A percentile compares a stretch with the other conserved stretches of the same genome.
phyloP scores from a whole-genome alignment of 805 yeast species.

The Yarrowia osloensis region DNA sequence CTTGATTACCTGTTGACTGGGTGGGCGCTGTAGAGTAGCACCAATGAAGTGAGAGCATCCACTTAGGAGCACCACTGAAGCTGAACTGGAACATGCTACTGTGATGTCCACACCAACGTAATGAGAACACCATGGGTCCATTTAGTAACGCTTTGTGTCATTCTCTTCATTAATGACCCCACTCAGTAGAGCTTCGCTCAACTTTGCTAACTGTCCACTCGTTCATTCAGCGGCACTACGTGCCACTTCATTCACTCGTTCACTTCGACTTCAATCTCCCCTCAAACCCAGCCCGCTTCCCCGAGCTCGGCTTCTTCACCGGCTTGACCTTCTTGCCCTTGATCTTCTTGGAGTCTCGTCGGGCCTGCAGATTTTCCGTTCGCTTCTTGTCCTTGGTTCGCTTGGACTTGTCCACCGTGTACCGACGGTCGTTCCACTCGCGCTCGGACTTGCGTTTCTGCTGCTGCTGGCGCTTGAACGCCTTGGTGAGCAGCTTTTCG shows the following conservation, averaged over 20 bases:
- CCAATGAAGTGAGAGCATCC: too few species aligned
- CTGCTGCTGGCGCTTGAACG: constrained; percentile 79
- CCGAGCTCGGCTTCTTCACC: constrained; percentile 50
- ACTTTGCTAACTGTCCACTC: too few species aligned
- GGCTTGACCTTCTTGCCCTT: constrained; percentile 72
- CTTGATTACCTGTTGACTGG: too few species aligned
- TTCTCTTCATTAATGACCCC: too few species aligned
- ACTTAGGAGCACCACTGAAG: too few species aligned
- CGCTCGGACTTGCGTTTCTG: constrained; percentile 81
- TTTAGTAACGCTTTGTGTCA: too few species aligned
- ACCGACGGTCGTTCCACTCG: constrained; percentile 91
- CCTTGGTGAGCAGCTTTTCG: constrained; percentile 81
- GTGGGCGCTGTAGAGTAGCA: too few species aligned
- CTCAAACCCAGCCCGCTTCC: constrained; percentile 85
- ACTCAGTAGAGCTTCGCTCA: too few species aligned
- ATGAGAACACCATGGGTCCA: too few species aligned
- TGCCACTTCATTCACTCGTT: not conserved
- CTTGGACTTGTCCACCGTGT: constrained; percentile 71
- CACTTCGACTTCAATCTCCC: constrained; percentile 47
- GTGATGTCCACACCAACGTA: too few species aligned
- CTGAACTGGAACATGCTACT: too few species aligned
- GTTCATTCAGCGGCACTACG: not conserved
- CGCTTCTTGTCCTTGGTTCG: constrained; percentile 80
- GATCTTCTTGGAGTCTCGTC: constrained; percentile 83
- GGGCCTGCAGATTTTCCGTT: constrained; percentile 83